These are phyloP conservation scores for Brassica rapa DNA, from an alignment of 345 rosid species.

Conservation along the genomic window DNA sequence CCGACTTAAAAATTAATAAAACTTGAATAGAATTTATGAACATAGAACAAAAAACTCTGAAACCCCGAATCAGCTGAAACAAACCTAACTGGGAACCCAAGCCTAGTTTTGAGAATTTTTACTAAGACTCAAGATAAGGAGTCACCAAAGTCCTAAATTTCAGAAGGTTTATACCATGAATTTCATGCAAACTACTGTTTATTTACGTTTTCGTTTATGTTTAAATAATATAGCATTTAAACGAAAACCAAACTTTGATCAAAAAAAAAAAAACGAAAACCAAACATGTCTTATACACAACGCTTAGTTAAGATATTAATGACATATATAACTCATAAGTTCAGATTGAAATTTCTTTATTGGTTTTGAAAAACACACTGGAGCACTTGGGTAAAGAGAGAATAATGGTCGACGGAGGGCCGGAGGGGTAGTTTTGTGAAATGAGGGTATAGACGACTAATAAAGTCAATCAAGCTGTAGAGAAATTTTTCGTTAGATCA, in stretches of 20 bases:
- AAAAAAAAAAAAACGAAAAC: too few species aligned
- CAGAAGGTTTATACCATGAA: neutral
- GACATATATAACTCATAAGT: neutral
- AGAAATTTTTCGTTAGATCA: slow-evolving; percentile 48
- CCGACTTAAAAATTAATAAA: too few species aligned
- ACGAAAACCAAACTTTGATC: neutral
- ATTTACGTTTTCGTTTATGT: neutral
- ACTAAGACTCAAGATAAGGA: neutral
- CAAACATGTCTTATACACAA: neutral
- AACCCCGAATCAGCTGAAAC: too few species aligned
- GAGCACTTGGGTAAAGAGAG: neutral
- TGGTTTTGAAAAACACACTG: neutral
- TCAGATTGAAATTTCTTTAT: neutral
- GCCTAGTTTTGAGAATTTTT: neutral
- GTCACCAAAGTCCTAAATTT: neutral
- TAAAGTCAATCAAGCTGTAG: slow-evolving; percentile 2
- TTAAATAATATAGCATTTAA: neutral
- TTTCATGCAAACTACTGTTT: neutral
- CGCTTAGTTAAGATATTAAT: neutral
- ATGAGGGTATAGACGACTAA: neutral
- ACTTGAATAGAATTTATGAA: too few species aligned
- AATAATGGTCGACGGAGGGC: neutral
- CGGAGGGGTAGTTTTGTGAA: slow-evolving; percentile 13
- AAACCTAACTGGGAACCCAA: too few species aligned
- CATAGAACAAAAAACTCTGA: neutral